Percentiles rank a stretch among this genome's conserved stretches.
These are phyloP conservation scores for Vigna angularis DNA, from an alignment of 306 rosid genomes.

Conservation along the genomic window DNA sequence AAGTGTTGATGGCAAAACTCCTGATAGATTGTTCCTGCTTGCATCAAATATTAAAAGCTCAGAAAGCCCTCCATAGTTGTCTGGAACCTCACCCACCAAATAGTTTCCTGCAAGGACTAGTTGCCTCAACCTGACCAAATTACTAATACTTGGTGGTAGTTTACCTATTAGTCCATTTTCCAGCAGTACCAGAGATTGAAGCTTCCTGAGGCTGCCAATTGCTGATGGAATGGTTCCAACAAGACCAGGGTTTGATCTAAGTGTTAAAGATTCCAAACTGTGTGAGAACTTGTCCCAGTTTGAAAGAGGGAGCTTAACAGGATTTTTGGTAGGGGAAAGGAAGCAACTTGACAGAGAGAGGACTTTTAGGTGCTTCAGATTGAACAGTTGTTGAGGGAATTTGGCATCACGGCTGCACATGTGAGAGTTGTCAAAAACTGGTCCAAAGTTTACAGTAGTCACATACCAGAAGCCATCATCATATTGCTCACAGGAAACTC, in stretches of 20 bases:
- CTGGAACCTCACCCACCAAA: slow-evolving; percentile 52
- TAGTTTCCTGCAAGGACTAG: slow-evolving; percentile 58
- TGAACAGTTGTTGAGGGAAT: slow-evolving; percentile 54
- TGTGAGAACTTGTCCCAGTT: slow-evolving; percentile 53
- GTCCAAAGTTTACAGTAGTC: slow-evolving; percentile 52
- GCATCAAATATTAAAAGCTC: slow-evolving; percentile 59
- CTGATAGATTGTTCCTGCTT: slow-evolving; percentile 57
- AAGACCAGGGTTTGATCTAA: slow-evolving; percentile 63
- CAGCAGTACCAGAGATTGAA: slow-evolving; percentile 54
- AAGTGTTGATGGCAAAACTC: slow-evolving; percentile 45
- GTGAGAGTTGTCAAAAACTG: slow-evolving; percentile 56
- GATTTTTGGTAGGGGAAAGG: slow-evolving; percentile 44
- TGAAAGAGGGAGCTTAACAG: slow-evolving; percentile 51
- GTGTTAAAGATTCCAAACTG: slow-evolving; percentile 57
- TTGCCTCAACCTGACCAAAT: slow-evolving; percentile 43
- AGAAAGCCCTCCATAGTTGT: slow-evolving; percentile 39
- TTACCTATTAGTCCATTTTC: slow-evolving; percentile 56
- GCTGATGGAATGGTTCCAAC: slow-evolving; percentile 55
- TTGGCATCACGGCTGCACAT: slow-evolving; percentile 44
- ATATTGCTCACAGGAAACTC: slow-evolving; percentile 61
- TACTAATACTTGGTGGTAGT: slow-evolving; percentile 51
- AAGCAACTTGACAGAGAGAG: slow-evolving; percentile 58
- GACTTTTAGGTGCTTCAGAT: slow-evolving; percentile 54
- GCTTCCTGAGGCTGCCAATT: slow-evolving; percentile 52
- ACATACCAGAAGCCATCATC: slow-evolving; percentile 61